Conservation (phyloP, 257 asterid species). For the Hygrophila difformis region DNA sequence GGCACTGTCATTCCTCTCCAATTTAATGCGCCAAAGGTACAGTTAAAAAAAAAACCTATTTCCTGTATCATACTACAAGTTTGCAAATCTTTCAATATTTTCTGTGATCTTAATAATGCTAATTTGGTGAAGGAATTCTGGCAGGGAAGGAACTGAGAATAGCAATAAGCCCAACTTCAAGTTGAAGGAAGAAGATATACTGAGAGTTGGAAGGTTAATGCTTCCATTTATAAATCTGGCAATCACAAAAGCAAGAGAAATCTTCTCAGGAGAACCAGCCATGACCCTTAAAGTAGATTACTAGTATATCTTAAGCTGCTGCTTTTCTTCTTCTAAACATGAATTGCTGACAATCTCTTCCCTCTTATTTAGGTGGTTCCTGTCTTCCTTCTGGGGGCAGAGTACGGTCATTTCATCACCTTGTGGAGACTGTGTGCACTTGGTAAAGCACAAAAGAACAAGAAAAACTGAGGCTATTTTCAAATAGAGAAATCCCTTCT, state of each 20-base stretch:
- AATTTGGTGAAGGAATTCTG: conserved; percentile 13
- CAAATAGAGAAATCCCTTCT: neutral
- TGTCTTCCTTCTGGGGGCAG: conserved; percentile 68
- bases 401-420: conserved; percentile 75
- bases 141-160: conserved; percentile 34
- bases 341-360: neutral
- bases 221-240: conserved; percentile 78
- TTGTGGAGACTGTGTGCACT: conserved; percentile 76
- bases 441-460: conserved; percentile 28
- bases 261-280: conserved; percentile 95
- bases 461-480: too few species aligned
- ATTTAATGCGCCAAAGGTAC: conserved; percentile 69
- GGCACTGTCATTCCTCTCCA: conserved; percentile 67
- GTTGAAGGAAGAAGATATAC: conserved; percentile 66
- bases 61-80: too few species aligned
- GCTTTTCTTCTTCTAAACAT: neutral
- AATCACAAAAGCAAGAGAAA: conserved; percentile 40
- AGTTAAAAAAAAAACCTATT: too few species aligned
- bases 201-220: conserved; percentile 48
- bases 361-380: conserved; percentile 53
- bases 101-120: neutral
- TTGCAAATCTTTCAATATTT: neutral
- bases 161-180: conserved; percentile 39
- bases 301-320: neutral
- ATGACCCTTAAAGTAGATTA: conserved; percentile 68